A percentile compares a stretch with the other conserved stretches of the same genome.
phyloP scores from a whole-genome alignment of 768 basidiomycete genomes.

The Paxillus involutus region DNA sequence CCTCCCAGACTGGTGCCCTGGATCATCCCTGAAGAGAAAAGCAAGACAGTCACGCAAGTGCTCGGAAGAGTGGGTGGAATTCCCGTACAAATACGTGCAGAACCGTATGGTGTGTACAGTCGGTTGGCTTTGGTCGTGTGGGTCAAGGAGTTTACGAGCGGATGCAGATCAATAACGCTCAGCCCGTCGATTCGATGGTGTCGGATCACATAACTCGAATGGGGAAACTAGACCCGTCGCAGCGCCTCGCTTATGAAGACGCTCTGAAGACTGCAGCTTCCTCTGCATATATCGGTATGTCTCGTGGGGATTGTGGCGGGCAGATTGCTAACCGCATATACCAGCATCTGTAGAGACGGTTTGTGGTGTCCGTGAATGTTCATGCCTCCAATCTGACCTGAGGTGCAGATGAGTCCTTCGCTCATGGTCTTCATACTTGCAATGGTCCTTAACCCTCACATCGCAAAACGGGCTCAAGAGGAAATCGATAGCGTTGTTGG shows the following conservation, averaged over 20 bases:
- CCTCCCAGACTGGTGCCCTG: conserved; percentile 22
- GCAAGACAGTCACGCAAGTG: neutral
- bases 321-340: too few relatives aligned
- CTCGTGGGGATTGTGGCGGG: neutral
- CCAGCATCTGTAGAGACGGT: conserved; percentile 3
- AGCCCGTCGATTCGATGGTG: conserved; percentile 1
- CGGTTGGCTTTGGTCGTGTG: too few relatives aligned
- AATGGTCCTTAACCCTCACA: conserved; percentile 1
- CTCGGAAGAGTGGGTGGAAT: neutral
- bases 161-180: neutral
- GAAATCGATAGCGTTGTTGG: neutral
- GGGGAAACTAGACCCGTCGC: neutral
- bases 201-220: conserved; percentile 1
- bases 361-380: conserved; percentile 1
- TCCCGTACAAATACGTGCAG: conserved; percentile 4
- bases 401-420: neutral
- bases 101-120: conserved; percentile 1
- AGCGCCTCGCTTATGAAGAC: neutral
- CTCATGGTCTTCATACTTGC: conserved; percentile 3
- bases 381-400: neutral
- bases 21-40: conserved; percentile 1
- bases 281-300: conserved; percentile 5
- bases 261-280: conserved; percentile 3
- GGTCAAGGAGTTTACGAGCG: neutral
- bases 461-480: neutral